Conservation (phyloP, 2,329 filamentous ascomycete genomes). For the Colletotrichum graminicola region DNA sequence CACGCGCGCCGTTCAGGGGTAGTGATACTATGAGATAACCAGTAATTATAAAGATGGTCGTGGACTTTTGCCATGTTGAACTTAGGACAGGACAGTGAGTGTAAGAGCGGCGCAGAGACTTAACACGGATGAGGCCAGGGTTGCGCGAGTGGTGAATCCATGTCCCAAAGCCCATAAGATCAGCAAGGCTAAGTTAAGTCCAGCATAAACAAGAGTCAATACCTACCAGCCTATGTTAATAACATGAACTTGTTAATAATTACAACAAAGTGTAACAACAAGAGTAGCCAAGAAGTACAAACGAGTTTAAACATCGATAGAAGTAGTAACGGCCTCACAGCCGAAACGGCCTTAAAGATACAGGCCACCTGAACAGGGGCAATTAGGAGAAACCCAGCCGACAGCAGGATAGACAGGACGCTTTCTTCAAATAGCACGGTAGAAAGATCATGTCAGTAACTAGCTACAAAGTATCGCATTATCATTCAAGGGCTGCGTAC, state of each 20-base stretch:
- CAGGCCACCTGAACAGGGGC: conserved; percentile 21
- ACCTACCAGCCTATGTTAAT: conserved; percentile 26
- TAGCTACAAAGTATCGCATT: conserved; percentile 14
- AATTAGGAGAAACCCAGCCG: conserved; percentile 22
- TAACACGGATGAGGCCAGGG: conserved; percentile 23
- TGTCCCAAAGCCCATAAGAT: conserved; percentile 24
- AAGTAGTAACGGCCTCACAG: conserved; percentile 23
- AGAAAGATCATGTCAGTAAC: conserved; percentile 22
- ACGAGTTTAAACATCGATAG: conserved; percentile 26
- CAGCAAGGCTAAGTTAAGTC: conserved; percentile 25
- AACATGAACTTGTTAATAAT: conserved; percentile 16
- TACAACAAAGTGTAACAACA: conserved; percentile 14
- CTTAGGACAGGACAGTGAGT: conserved; percentile 19
- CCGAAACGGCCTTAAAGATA: conserved; percentile 27
- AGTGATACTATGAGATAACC: conserved; percentile 25
- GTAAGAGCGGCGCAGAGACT: conserved; percentile 23
- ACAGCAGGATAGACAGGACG: conserved; percentile 23
- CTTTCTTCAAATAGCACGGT: conserved; percentile 25
- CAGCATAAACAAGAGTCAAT: conserved; percentile 19
- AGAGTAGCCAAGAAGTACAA: conserved; percentile 12
- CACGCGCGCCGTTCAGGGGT: conserved; percentile 21
- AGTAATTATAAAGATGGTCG: conserved; percentile 24
- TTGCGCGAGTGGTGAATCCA: conserved; percentile 28
- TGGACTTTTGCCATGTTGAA: conserved; percentile 24
- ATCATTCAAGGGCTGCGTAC: conserved; percentile 21